Evolutionary conservation across 2,329 filamentous ascomycete species (phyloP), one percentile per base, ranked within the genome.

Genomic region (Fusarium newnesense): DNA sequence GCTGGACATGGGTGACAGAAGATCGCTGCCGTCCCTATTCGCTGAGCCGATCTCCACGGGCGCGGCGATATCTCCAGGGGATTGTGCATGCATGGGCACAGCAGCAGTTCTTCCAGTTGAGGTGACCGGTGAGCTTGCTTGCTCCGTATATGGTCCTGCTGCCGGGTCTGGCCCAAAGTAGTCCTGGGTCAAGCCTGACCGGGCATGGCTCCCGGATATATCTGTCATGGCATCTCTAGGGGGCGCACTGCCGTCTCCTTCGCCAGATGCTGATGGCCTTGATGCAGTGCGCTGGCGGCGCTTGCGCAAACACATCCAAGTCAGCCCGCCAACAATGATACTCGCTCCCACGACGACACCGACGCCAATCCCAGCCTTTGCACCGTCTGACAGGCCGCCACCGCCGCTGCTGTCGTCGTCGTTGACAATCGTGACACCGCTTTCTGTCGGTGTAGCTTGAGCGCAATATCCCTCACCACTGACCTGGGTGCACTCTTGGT

Each of bases 341-440:
- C 83, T 80, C 3, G 81, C 83, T 34, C 81, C 86, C 0, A 87
- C 77, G 4, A 86, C 83, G 7, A 87, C 84, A 24, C 87, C 89
- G 2, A 87, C 82, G 10, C 85, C 88, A n/a, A 91, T 86, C 5
- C 89, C 89, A 0, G 86, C 88, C 74, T 87, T 89, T 5, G 87
- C 88, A 2, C 86, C 87, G 2, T 83, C 78, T 4, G 86, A 86
- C 10, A 89, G 77, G 5, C 78, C 78, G 21, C 78, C 78, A 16
- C 21, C 47, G 5, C 52, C 60, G 56, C 50, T 67, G 24, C 71
- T 58, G 9, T 72, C 67, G 5, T 80, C 73, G 2, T 78, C 76
- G 4, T 79, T 79, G 26, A 79, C 69, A 18, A 81, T 75, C 30
- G 75, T 72, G 7, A 80, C 71, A 18, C 77, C 79, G n/a, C 81